Base-by-base conservation (phyloP, 2,329 filamentous ascomycete species). In the Aspergillus sp. region DNA sequence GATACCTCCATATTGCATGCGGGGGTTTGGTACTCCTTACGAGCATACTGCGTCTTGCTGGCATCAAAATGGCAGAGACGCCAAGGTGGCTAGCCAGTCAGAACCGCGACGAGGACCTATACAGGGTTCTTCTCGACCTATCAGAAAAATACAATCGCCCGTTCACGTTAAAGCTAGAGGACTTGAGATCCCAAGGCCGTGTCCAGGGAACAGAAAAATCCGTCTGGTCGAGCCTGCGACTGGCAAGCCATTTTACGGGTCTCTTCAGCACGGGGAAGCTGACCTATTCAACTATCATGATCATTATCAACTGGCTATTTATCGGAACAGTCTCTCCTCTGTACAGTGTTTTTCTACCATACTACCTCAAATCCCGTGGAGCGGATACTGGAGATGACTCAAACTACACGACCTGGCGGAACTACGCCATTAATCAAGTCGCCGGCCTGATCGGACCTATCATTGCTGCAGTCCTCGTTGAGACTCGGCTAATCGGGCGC, bases 241-340 rank as follows among this genome's bases (percentile, higher is more conserved):
- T 57, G 15, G 43, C 33, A 21, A 31, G 27, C 0, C 68, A 64
- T 6, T 75, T 87, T 19, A 79, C 53, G 49, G 55, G 39, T 57
- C 52, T 48, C 11, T 59, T 39, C 35, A 47, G 35, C 21, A 52
- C 27, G 2, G 25, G 15, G 8, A 47, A 25, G 14, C 41, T 49
- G 52, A 52, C 44, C 2, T 45, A 54, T 11, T 25, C 59, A 68
- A 64, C 82, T 19, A 62, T 71, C n/a, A 71, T 84, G 2, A 72
- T 93, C 49, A 92, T 89, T 89, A 89, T 92, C 73, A 87, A 86
- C 70, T 96, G 91, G 91, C 82, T 87, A 0, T 87, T 86, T 12
- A 93, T 96, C 64, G 91, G 91, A 52, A 90, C 96, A 85, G 91
- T 88, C 1, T 96, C 93, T 67, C 90, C 90, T 0, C 83, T 96